Evolutionary conservation across 176 grass and related monocot genomes (phyloP), one percentile per base, ranked within the genome.

Genomic region (Eleusine indica): DNA sequence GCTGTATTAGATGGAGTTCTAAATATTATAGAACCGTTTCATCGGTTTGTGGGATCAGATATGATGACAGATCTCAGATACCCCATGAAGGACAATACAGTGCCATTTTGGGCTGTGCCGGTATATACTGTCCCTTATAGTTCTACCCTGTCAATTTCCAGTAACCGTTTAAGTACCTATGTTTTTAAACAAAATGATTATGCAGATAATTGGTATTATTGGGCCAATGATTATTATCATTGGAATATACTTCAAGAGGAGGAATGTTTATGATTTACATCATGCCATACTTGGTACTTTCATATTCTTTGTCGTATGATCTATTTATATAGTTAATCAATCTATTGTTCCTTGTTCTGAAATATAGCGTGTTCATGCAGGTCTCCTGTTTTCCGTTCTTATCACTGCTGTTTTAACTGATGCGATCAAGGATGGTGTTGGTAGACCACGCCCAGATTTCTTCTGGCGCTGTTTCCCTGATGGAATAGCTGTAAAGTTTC

Each of bases 381-480:
- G 93, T 56, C 83, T 95, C 76, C 72, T 95, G 19, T 95, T 88
- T 90, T 92, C 93, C 12, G 85, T 95, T 21, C 85, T 84, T 80
- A 95, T 95, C 70, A 95, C 93, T 58, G 90, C 87, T 7, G 93
- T 95, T 42, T 4, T 95, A 90, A 95, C 93, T 58, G 93, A 92
- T 82, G 93, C 90, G 2, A 95, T 95, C 70, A 95, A 95, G 74
- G 85, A 95, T 80, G 90, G 58, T 64, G 93, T 94, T 74, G 93
- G 93, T 54, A 78, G 93, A 82, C 90, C 93, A 70, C 73, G 93
- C 56, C 90, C 93, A 79, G 84, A 94, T 94, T 95, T 95, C 85
- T 95, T 92, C 60, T 95, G 93, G 93, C 93, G 85, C 2, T 95
- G 93, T 75, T 95, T 95, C 75, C 93, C 93, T 64, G 88, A 95